Conservation (phyloP, 2,329 filamentous ascomycete species). For the Pyrenophora seminiperda region DNA sequence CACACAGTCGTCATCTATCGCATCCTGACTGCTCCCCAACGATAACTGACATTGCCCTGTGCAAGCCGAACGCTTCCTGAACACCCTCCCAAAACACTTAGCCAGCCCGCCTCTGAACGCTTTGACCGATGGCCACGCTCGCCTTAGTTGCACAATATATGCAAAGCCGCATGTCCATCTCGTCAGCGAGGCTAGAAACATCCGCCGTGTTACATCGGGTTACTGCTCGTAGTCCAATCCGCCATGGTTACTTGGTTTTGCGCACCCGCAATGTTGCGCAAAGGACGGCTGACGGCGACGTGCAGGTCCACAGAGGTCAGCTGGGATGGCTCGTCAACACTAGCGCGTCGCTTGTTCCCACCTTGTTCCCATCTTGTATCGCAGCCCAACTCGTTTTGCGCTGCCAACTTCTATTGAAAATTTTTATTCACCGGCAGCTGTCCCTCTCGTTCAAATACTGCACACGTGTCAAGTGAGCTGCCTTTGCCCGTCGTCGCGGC, state of each 20-base stretch:
- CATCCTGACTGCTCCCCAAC: constrained; percentile 2
- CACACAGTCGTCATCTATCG: background rate
- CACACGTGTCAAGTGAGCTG: constrained; percentile 3
- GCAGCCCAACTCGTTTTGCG: constrained; percentile 14
- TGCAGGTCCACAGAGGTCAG: constrained; percentile 40
- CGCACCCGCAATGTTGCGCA: constrained; percentile 21
- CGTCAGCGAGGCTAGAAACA: constrained; percentile 20
- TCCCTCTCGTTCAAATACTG: background rate
- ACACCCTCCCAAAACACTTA: constrained; percentile 3
- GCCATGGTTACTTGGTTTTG: constrained; percentile 11
- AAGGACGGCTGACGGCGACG: constrained; percentile 32
- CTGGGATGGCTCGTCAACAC: constrained; percentile 26
- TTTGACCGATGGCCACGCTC: constrained; percentile 19
- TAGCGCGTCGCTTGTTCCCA: constrained; percentile 8
- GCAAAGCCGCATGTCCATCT: constrained; percentile 26
- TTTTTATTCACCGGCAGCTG: constrained; percentile 5
- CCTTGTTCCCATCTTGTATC: constrained; percentile 22
- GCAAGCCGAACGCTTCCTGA: constrained; percentile 16
- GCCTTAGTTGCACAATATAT: constrained; percentile 27
- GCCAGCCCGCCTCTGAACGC: constrained; percentile 13
- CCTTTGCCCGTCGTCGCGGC: constrained; percentile 13
- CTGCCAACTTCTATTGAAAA: background rate
- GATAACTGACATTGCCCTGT: constrained; percentile 15
- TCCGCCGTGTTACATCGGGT: constrained; percentile 25
- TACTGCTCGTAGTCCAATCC: constrained; percentile 19